Evolutionary conservation across 345 rosid genomes (phyloP), one percentile per base, ranked within the genome.

Genomic region (Syzygium aromaticum): DNA sequence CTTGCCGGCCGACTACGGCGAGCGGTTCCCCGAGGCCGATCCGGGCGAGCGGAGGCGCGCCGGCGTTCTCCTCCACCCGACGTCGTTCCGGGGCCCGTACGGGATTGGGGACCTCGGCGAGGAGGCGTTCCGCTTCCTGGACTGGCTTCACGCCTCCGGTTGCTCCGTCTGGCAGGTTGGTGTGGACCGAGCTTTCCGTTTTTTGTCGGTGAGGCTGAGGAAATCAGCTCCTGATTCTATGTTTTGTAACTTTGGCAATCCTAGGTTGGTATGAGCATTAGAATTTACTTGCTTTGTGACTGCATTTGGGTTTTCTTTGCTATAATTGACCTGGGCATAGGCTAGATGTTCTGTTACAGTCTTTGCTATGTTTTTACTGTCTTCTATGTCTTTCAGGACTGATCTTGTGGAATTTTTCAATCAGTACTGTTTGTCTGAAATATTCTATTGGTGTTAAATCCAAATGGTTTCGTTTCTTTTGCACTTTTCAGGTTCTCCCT

Each of bases 151-250:
- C 84, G 90, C 89, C 56, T 89, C 98, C 77, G 98, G 98, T 40
- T 95, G 98, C 92, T 96, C 98, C 78, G 90, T 97, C 86, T 97
- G 99, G 99, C 99, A 97, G 95, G 99, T 94, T 30, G 28, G 52
- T 52, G 63, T 23, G 53, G 25, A 78, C 61, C 85, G 19, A 57
- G 51, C 28, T 61, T 1, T 8, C 49, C 46, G 40, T 43, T 27
- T 59, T 51, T 9, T 16, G 46, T 43, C 46, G 46, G 46, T 43
- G 46, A 43, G 46, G 46, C 46, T 61, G 19, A n/a, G 46, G 46
- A 33, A 8, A 17, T 8, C 1, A 33, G 46, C 12, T 38, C 49
- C 5, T 33, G 19, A 38, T 73, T 38, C 49, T 22, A 73, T 19
- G 27, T 73, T 73, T 38, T 73, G 46, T 25, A 19, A 19, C 25